Evolutionary conservation across 108 stramenopile genomes (phyloP).

Genomic region (Craspedostauros australis): DNA sequence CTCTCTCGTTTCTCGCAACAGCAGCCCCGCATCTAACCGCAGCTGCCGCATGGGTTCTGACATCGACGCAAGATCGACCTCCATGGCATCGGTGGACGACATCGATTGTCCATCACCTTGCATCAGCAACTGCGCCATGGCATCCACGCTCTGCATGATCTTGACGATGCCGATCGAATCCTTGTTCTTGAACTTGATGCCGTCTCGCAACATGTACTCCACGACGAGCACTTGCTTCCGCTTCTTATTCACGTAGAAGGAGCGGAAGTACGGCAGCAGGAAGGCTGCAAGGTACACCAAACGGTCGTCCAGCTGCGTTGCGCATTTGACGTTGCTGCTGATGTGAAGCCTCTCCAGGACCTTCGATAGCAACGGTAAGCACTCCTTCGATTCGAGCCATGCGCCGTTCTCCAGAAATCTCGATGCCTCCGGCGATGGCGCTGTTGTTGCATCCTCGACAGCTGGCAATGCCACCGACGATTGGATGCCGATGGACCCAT

Average conservation of each 20-base stretch:
- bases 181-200: conserved; percentile 70
- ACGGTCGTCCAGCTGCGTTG: conserved; percentile 33
- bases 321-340: not conserved
- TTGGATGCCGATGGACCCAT: too few relatives aligned
- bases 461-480: too few relatives aligned
- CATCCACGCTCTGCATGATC: conserved; percentile 47
- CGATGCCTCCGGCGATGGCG: too few relatives aligned
- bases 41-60: conserved; percentile 10
- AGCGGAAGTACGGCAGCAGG: conserved; percentile 56
- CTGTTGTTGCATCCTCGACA: too few relatives aligned
- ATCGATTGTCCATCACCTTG: not conserved
- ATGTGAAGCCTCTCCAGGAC: conserved; percentile 1
- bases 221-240: conserved; percentile 36
- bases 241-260: conserved; percentile 54
- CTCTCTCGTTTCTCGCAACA: conserved; percentile 58
- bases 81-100: too few relatives aligned
- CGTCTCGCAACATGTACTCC: conserved; percentile 68
- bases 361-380: conserved; percentile 6
- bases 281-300: conserved; percentile 57
- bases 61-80: too few relatives aligned
- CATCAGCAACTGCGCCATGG: conserved; percentile 43
- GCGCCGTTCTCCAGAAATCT: too few relatives aligned
- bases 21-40: conserved; percentile 58
- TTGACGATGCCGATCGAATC: conserved; percentile 44
- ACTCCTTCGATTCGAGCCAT: conserved; percentile 34